Percentiles rank a stretch among this genome's conserved stretches.
phyloP scores from a whole-genome alignment of 257 asterid genomes.

The Rehmannia glutinosa region DNA sequence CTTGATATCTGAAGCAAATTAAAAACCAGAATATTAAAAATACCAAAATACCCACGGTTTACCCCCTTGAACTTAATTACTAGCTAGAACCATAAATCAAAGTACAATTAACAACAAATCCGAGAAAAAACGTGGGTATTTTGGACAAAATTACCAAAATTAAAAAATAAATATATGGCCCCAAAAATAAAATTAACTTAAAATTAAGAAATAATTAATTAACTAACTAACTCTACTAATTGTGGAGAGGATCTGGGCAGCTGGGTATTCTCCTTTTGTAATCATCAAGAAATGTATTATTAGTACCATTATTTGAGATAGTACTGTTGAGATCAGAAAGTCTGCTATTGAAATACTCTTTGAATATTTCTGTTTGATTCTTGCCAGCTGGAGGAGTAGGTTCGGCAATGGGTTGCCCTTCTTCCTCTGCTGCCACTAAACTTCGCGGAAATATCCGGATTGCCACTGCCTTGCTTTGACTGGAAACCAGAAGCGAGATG shows the following conservation, averaged over 20 bases:
- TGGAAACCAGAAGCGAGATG: constrained; percentile 29
- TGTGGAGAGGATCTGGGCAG: too few species aligned
- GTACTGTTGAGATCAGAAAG: constrained; percentile 22
- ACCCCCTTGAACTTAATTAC: too few species aligned
- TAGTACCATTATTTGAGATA: too few species aligned
- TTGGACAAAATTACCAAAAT: constrained; percentile 38
- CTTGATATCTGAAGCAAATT: constrained; percentile 24
- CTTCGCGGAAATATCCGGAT: constrained; percentile 39
- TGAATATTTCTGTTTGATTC: constrained; percentile 45
- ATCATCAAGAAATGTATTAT: constrained; percentile 42
- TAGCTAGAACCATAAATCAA: not conserved
- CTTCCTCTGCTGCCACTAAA: constrained; percentile 13
- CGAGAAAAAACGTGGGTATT: constrained; percentile 85
- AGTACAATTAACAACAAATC: too few species aligned
- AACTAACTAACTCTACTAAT: constrained; percentile 46
- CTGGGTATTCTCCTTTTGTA: constrained; percentile 62
- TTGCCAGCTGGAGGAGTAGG: constrained; percentile 6
- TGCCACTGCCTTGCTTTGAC: constrained; percentile 37
- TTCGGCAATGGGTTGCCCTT: not conserved
- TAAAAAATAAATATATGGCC: too few species aligned
- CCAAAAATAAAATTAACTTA: not conserved
- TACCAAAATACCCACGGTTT: constrained; percentile 96
- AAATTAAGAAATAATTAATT: not conserved
- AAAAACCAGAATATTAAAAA: constrained; percentile 19
- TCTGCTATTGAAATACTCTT: constrained; percentile 41